Evolutionary conservation across 805 yeast genomes (phyloP), one percentile per base, ranked within the genome.

Genomic region (Monosporozyma unispora): DNA sequence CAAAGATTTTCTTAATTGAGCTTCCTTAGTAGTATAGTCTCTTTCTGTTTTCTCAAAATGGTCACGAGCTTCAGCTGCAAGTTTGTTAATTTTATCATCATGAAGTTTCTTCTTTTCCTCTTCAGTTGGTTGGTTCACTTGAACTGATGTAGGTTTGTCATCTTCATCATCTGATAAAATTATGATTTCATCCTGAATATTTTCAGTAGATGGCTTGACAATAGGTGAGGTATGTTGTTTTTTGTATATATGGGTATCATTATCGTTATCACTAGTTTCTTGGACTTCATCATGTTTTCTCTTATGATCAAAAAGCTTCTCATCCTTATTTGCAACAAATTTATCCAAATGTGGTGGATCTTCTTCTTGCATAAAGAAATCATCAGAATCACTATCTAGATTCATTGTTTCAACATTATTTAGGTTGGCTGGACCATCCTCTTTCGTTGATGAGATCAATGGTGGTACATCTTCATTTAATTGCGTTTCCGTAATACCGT

Each of bases 151-250:
- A 19, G 19, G 46, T 28, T 14, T 29, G 11, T 46, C 47, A 14
- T 54, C 50, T 12, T 55, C 54, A n/a, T 73, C 54, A 74, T 73
- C 52, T 3, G 51, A 46, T 66, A 71, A 50, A 22, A 50, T 47
- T 19, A 56, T 52, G 11, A 73, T 73, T 5, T 45, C 29, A 12
- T 45, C 27, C 4, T 19, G 19, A 2, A 14, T 5, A 4, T 23
- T 3, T 33, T 33, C 23, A 18, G 4, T 14, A 10, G 29, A 9
- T 10, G 23, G 25, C n/a, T n/a, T n/a, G 7, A 4, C 25, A 10
- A 9, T 46, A 18, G 19, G 21, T 21, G 43, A 25, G 28, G 12
- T 27, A 28, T 29, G 43, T 14, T 22, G 45, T 25, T 31, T 47
- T 16, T 47, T 47, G 5, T 11, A 10, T 3, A 14, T 44, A 21